Conservation (phyloP, 108 stramenopile genomes). For the Cylindrotheca closterium region DNA sequence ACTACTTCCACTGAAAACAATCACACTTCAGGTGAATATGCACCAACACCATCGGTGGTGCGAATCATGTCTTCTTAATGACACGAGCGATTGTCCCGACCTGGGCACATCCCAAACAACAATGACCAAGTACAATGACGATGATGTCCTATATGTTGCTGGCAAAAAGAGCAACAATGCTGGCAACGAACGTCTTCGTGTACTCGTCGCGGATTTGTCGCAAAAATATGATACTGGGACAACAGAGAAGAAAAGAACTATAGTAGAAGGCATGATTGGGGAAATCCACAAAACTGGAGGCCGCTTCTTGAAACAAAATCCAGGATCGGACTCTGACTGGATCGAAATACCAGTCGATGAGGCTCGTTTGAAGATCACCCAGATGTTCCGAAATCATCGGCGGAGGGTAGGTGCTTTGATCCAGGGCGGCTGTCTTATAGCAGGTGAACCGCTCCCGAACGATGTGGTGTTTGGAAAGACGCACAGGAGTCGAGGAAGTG, state of each 20-base stretch:
- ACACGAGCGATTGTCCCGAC: not conserved
- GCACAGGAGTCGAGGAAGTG: not conserved
- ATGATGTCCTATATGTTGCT: conserved; percentile 1
- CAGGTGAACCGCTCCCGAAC: not conserved
- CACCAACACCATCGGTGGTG: not conserved
- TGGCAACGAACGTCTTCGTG: not conserved
- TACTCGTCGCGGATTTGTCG: not conserved
- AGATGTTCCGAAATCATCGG: not conserved
- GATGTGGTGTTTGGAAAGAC: not conserved
- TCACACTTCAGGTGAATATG: not conserved
- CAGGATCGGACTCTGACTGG: not conserved
- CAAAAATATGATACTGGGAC: not conserved
- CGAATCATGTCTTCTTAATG: not conserved
- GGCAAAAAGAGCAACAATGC: not conserved
- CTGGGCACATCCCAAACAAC: not conserved
- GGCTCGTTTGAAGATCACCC: not conserved
- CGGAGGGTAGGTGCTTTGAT: not conserved
- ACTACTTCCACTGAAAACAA: conserved; percentile 17
- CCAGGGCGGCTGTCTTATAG: not conserved
- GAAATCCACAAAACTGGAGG: not conserved
- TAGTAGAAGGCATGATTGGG: not conserved
- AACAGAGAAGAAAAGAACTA: not conserved
- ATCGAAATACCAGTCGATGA: not conserved
- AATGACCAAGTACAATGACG: not conserved
- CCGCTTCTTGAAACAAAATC: not conserved